Percentiles rank a stretch among this genome's conserved stretches.
Evolutionary conservation across 2,329 filamentous ascomycete species (phyloP).

Genomic region (Claviceps fusiformis): DNA sequence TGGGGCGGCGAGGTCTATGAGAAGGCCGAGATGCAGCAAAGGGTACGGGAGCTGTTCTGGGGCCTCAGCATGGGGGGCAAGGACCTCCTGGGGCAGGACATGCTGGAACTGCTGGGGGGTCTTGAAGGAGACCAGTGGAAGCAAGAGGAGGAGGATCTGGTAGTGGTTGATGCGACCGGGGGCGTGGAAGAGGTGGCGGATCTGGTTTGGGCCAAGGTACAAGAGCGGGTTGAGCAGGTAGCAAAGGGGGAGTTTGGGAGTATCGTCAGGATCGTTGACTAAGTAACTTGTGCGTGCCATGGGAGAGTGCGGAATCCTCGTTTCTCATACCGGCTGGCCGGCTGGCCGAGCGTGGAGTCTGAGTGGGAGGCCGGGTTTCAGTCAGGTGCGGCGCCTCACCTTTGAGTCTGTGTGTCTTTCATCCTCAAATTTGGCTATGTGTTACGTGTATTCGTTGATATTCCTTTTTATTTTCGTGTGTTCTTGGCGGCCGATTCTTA

Average conservation of each 20-base stretch:
- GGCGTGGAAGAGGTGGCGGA: conserved; percentile 43
- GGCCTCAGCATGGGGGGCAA: conserved; percentile 35
- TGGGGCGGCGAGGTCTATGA: conserved; percentile 88
- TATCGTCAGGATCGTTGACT: conserved; percentile 28
- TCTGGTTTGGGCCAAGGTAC: conserved; percentile 39
- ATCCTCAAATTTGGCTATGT: too few relatives aligned
- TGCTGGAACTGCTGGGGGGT: conserved; percentile 11
- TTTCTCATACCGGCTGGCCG: background rate
- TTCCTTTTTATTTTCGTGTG: too few relatives aligned
- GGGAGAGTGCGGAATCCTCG: too few relatives aligned
- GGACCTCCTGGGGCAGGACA: conserved; percentile 12
- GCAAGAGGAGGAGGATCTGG: conserved; percentile 39
- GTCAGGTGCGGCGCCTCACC: too few relatives aligned
- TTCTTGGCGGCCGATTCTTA: too few relatives aligned
- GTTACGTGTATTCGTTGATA: too few relatives aligned
- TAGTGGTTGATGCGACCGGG: conserved; percentile 39
- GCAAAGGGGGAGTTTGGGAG: conserved; percentile 35
- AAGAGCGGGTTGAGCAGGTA: conserved; percentile 32
- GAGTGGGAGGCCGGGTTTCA: too few relatives aligned
- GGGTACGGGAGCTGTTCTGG: conserved; percentile 64
- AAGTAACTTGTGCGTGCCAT: background rate
- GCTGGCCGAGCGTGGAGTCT: too few relatives aligned
- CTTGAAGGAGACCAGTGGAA: conserved; percentile 20
- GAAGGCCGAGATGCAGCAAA: conserved; percentile 64
- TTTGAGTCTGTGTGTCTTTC: too few relatives aligned